Evolutionary conservation across 768 basidiomycete species (phyloP).

Genomic region (Leccinum barrowsii): DNA sequence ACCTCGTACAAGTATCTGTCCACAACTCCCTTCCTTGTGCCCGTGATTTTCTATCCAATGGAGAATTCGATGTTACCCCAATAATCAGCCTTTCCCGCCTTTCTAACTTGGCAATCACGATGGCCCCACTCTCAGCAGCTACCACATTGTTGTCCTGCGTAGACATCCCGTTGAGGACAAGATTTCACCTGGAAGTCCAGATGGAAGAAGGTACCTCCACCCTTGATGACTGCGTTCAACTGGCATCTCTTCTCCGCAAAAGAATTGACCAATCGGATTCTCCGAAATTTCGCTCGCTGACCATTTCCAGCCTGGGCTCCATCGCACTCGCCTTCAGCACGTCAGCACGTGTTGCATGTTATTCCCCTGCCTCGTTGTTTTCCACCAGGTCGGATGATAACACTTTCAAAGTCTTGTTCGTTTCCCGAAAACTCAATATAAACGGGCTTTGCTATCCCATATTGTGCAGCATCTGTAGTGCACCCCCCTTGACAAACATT

Average conservation of each 20-base stretch:
- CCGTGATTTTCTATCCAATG: background rate
- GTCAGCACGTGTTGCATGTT: background rate
- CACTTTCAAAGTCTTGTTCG: background rate
- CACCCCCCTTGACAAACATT: background rate
- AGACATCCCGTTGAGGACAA: background rate
- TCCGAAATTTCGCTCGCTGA: background rate
- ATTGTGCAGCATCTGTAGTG: background rate
- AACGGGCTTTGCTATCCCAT: background rate
- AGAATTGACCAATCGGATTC: background rate
- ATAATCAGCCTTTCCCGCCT: background rate
- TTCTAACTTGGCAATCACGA: background rate
- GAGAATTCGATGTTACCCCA: background rate
- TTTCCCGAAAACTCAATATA: background rate
- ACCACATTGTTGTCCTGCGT: background rate
- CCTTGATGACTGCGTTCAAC: background rate
- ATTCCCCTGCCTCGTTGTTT: background rate
- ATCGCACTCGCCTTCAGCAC: background rate
- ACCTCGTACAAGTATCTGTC: background rate
- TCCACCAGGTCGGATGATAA: background rate
- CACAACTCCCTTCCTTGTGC: background rate
- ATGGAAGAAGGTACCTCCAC: no score
- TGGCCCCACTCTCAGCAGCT: background rate
- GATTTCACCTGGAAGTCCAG: background rate
- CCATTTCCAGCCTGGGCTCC: no score
- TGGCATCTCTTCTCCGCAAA: background rate